Conservation (phyloP, 805 yeast genomes). For the Metschnikowia colocasiae region DNA sequence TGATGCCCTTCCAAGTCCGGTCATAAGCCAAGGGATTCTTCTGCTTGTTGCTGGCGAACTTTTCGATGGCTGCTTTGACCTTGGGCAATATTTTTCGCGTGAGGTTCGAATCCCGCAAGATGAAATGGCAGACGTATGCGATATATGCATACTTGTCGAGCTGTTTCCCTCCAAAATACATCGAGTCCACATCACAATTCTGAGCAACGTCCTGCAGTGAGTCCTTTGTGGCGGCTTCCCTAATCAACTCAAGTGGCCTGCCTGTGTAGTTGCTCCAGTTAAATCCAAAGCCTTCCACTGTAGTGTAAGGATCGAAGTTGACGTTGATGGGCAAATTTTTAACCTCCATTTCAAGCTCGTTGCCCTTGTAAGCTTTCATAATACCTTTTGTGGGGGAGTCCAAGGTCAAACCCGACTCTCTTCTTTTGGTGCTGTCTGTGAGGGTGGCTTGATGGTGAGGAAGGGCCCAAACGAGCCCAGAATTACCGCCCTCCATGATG, state of each 20-base stretch:
- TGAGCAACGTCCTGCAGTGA: constrained; percentile 50
- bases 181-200: constrained; percentile 70
- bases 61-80: constrained; percentile 63
- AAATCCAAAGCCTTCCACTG: constrained; percentile 18
- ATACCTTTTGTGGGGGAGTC: constrained; percentile 51
- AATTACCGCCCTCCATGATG: constrained; percentile 24
- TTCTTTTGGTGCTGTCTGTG: constrained; percentile 21
- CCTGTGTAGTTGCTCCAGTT: constrained; percentile 24
- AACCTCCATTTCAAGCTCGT: constrained; percentile 40
- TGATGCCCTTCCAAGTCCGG: constrained; percentile 70
- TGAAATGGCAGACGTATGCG: constrained; percentile 63
- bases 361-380: constrained; percentile 43
- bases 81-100: constrained; percentile 51
- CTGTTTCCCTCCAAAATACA: constrained; percentile 87
- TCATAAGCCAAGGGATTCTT: constrained; percentile 75
- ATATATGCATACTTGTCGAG: constrained; percentile 89
- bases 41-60: constrained; percentile 70
- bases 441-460: constrained; percentile 50
- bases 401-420: constrained; percentile 32
- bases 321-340: constrained; percentile 37
- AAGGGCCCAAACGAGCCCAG: constrained; percentile 45
- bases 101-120: constrained; percentile 54
- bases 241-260: constrained; percentile 34
- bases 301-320: constrained; percentile 56
- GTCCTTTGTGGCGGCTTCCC: constrained; percentile 46